These are phyloP conservation scores for Diaporthe ampelina DNA, from an alignment of 2,329 filamentous ascomycete species.

Conservation along the genomic window DNA sequence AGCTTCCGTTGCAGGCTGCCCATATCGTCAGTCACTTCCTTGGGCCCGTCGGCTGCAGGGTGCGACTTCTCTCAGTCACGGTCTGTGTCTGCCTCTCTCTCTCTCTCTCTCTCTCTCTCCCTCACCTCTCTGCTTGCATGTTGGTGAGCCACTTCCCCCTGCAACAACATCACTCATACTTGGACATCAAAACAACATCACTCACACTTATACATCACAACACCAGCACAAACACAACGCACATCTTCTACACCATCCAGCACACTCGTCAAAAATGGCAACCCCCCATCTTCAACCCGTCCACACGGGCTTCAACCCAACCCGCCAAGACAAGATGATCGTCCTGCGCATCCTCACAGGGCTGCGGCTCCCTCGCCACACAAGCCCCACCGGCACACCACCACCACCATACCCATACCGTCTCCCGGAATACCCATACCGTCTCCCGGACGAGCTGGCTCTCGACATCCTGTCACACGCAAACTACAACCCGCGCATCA, in stretches of 20 bases:
- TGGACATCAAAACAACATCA: too few relatives aligned
- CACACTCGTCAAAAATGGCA: not conserved
- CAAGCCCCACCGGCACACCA: too few relatives aligned
- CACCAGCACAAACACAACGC: too few relatives aligned
- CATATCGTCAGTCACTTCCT: not conserved
- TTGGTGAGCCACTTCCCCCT: too few relatives aligned
- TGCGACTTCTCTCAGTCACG: not conserved
- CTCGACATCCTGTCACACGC: not conserved
- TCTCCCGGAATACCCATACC: too few relatives aligned
- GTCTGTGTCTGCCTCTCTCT: too few relatives aligned
- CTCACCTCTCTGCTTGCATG: not conserved
- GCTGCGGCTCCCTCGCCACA: not conserved
- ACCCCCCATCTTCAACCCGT: not conserved
- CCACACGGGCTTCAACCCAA: not conserved
- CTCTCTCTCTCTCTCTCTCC: not conserved
- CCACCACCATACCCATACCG: too few relatives aligned
- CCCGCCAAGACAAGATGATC: not conserved
- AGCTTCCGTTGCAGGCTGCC: not conserved
- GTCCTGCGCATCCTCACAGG: not conserved
- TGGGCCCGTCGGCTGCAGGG: conserved; percentile 5
- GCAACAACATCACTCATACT: too few relatives aligned
- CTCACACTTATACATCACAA: too few relatives aligned
- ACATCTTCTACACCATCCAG: not conserved
- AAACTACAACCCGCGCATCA: not conserved
- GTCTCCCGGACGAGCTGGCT: not conserved